Evolutionary conservation across 805 yeast genomes (phyloP), one percentile per base, ranked within the genome.

Genomic region (Saturnispora diversa): DNA sequence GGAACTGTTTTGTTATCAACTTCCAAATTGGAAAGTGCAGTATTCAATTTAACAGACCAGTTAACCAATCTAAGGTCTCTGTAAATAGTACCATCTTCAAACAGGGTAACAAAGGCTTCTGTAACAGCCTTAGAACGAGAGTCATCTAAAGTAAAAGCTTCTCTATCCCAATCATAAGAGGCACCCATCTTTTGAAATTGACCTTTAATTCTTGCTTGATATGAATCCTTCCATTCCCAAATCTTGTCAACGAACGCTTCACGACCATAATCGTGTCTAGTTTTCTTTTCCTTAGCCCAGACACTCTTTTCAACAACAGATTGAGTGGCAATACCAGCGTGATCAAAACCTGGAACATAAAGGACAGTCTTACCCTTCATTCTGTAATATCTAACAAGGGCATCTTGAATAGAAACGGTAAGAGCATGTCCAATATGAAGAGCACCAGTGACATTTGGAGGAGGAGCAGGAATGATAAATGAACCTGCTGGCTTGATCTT

Each of bases 401-500:
- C 64, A 63, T 92, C 98, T 69, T 92, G 98, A 57, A 92, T 83
- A 26, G 97, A 70, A 46, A 88, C 84, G 13, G 98, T 92, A 60
- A 92, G 74, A 22, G 97, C 98, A 64, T 92, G 98, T 53, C 98
- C 98, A 63, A 92, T 92, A 64, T 92, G 98, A 52, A 92, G 73
- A 35, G 97, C 97, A 66, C 98, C 98, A 35, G 98, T 92, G 49
- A 92, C 95, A 62, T 92, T 92, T 59, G 98, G 98, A 47, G 98
- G 98, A 29, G 98, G 98, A n/a, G 95, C 92, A 29, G 97, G 97
- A 54, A 92, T 85, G 47, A 82, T 73, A 65, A 90, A 92, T 15
- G 71, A 58, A 52, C 97, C 97, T 56, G 77, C 88, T 31, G 92
- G 84, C 58, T 80, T 80, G 50, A 75, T 55, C 34, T 78, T 64